Evolutionary conservation across 179 eudicot species (phyloP).

Genomic region (Vitellaria paradoxa): DNA sequence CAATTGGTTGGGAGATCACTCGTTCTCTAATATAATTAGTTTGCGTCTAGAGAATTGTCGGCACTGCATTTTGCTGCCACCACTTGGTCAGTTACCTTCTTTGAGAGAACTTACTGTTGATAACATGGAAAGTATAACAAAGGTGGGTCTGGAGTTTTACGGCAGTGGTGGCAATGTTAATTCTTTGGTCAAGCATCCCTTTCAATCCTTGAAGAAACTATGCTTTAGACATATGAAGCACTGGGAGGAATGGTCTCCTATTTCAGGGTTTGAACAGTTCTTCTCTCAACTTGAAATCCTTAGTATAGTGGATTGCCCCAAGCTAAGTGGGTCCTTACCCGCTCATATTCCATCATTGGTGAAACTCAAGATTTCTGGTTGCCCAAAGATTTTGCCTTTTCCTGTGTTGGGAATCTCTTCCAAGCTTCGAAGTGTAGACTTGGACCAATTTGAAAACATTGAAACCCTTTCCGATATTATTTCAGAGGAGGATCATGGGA

Average conservation of each 20-base stretch:
- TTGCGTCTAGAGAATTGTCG: neutral
- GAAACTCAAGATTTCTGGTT: constrained; percentile 1
- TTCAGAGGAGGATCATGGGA: neutral
- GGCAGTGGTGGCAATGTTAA: neutral
- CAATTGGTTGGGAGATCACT: constrained; percentile 9
- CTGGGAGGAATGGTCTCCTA: neutral
- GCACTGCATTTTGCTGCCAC: constrained; percentile 2
- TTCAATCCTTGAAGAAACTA: neutral
- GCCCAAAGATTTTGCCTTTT: neutral
- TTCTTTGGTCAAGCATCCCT: neutral
- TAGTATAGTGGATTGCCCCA: constrained; percentile 13
- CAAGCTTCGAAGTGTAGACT: neutral
- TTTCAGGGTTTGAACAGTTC: constrained; percentile 1
- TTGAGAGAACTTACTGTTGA: neutral
- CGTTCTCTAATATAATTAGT: constrained; percentile 1
- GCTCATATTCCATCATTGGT: constrained; percentile 1
- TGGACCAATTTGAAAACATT: neutral
- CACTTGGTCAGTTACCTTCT: constrained; percentile 10
- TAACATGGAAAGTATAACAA: neutral
- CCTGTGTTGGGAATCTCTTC: neutral
- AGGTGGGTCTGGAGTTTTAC: neutral
- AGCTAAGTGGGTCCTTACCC: constrained; percentile 17
- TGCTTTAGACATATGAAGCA: neutral
- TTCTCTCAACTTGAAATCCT: constrained; percentile 15
- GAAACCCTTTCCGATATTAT: neutral